A percentile compares a stretch with the other conserved stretches of the same genome.
Conservation (phyloP, 2,329 filamentous ascomycete genomes). For the Curvularia sp. region DNA sequence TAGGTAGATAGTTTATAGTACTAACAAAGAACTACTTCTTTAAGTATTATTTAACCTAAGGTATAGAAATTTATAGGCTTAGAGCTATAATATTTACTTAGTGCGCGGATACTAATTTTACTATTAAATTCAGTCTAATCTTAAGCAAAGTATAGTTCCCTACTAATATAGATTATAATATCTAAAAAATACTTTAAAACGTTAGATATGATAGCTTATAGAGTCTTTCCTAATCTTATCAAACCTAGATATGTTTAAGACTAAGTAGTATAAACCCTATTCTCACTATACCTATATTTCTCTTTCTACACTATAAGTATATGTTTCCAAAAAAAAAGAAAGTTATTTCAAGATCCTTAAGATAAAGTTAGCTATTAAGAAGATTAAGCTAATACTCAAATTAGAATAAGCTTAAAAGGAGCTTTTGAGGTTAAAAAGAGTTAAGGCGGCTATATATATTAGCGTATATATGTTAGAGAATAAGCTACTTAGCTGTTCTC, state of each 20-base stretch:
- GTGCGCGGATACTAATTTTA: constrained; percentile 62
- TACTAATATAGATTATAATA: constrained; percentile 58
- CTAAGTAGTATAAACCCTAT: constrained; percentile 60
- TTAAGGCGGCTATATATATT: constrained; percentile 59
- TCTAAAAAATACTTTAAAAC: constrained; percentile 56
- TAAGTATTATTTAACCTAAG: constrained; percentile 55
- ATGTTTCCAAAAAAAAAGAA: constrained; percentile 55
- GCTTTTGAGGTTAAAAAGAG: constrained; percentile 53
- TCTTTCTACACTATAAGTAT: constrained; percentile 64
- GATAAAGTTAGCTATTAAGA: constrained; percentile 49
- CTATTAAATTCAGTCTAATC: constrained; percentile 57
- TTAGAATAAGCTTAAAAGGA: constrained; percentile 51
- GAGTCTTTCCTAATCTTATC: constrained; percentile 54
- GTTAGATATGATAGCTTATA: constrained; percentile 59
- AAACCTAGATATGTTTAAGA: constrained; percentile 58
- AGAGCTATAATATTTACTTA: constrained; percentile 58
- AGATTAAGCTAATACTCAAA: constrained; percentile 56
- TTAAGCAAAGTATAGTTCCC: constrained; percentile 58
- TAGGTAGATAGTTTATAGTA: constrained; percentile 59
- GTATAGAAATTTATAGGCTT: constrained; percentile 56
- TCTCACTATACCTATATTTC: constrained; percentile 57
- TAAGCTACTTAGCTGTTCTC: no score
- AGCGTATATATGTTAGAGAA: no score
- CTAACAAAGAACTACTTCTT: constrained; percentile 60
- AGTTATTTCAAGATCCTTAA: constrained; percentile 45